Base-by-base conservation (phyloP, 2,329 filamentous ascomycete species). In the Beauveria australis region DNA sequence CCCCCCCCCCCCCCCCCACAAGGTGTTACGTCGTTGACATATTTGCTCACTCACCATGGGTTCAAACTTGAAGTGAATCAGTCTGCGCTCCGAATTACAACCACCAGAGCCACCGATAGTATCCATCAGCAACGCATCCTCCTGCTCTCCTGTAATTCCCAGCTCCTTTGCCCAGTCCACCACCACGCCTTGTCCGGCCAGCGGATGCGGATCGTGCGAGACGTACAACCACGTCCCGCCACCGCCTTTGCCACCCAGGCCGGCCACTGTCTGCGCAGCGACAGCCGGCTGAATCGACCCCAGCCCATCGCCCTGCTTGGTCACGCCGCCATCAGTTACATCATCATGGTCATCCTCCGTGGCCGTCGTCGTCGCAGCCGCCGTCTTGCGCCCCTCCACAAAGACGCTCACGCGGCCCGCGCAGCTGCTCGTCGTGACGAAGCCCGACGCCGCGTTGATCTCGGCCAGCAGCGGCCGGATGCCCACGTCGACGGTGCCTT, bases 391-490 rank as follows among this genome's bases (percentile, higher is more conserved):
- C 1, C 92, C 92, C 75, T 97, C 93, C 1, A 95, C 78, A 69
- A 95, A 97, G 4, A 97, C 89, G 65, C 89, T 92, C 52, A 95
- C 83, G 57, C 93, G 81, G 0, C 93, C 93, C 2, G 91, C 89
- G 72, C 93, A 97, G 73, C 92, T 96, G 74, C 92, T 96, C 3
- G 92, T 97, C 1, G 93, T 97, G 40, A 95, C 91, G 46, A 92
- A 82, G 1, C 90, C 91, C 1, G 86, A 81, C 6, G 88, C 70
- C 1, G 68, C 72, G 73, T 97, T 97, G 71, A 97, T 88, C 66
- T 89, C 85, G 55, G 81, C 80, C 63, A 97, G 92, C 59, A 97
- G 78, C 24, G 86, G 80, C 52, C 87, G 82, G 65, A 97, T 92
- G 1, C 86, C 88, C 53, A 78, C 83, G 72, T 97, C 93, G 22